phyloP scores from a whole-genome alignment of 73 alveolate species.

The Paraurostyla sp. region DNA sequence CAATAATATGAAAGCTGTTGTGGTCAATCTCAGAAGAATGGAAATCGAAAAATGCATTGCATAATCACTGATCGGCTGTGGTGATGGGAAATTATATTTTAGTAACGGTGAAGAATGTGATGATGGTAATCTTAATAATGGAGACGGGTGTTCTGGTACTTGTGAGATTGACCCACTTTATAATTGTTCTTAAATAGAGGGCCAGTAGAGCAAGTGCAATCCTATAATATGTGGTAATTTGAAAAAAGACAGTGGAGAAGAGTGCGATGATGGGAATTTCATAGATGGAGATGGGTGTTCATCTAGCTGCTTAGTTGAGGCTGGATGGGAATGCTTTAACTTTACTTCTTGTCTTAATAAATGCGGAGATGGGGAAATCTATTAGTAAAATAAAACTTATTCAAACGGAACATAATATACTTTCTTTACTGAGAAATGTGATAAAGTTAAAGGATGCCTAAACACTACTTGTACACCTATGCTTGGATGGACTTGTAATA shows the following conservation, averaged over 20 bases:
- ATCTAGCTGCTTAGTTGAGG: conserved; percentile 49
- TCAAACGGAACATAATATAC: neutral
- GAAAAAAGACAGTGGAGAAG: conserved; percentile 56
- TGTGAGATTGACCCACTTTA: neutral
- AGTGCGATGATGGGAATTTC: conserved; percentile 76
- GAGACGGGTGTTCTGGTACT: conserved; percentile 49
- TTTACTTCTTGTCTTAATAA: neutral
- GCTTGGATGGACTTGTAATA: conserved; percentile 31
- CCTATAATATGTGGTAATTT: conserved; percentile 68
- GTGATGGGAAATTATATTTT: neutral
- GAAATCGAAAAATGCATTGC: conserved; percentile 17
- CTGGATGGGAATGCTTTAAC: conserved; percentile 51
- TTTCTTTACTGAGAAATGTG: conserved; percentile 13
- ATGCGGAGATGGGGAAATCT: conserved; percentile 56
- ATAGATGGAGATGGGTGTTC: conserved; percentile 75
- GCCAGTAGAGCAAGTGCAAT: conserved; percentile 5
- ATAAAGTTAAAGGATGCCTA: conserved; percentile 9
- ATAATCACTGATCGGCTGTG: conserved; percentile 4
- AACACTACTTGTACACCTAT: conserved; percentile 12
- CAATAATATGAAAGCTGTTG: neutral
- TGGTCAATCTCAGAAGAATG: conserved; percentile 36
- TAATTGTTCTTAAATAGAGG: conserved; percentile 25
- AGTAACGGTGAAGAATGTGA: conserved; percentile 32
- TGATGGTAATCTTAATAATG: conserved; percentile 44
- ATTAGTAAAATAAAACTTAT: neutral